Conservation (phyloP, 768 basidiomycete genomes). For the Thelephora ganbajun region DNA sequence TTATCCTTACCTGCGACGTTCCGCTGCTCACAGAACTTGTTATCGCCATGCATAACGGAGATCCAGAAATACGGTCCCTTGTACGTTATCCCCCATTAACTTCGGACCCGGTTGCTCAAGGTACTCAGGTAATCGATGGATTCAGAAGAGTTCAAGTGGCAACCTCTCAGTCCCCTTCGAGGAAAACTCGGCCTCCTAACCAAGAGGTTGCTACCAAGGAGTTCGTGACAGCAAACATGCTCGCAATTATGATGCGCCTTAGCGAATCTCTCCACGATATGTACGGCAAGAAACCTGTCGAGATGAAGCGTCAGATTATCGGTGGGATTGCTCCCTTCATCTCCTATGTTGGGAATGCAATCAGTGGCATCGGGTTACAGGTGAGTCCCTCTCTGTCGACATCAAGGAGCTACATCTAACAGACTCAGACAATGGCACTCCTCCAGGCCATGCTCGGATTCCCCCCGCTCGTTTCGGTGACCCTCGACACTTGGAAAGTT, state of each 20-base stretch:
- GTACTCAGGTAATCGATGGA: constrained; percentile 11
- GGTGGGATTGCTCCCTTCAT: constrained; percentile 67
- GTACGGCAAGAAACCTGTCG: constrained; percentile 57
- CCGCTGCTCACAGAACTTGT: constrained; percentile 65
- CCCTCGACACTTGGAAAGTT: constrained; percentile 64
- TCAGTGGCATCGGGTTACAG: constrained; percentile 77
- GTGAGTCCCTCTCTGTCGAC: constrained; percentile 22
- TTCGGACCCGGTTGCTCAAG: background rate
- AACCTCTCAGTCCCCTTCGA: constrained; percentile 11
- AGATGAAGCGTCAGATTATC: constrained; percentile 63
- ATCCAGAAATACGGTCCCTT: constrained; percentile 25
- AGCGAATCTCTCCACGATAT: constrained; percentile 81
- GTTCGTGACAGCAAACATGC: constrained; percentile 64
- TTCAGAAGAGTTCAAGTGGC: constrained; percentile 28
- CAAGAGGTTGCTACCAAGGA: constrained; percentile 28
- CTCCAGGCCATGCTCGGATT: constrained; percentile 80
- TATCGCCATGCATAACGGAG: constrained; percentile 62
- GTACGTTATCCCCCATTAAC: constrained; percentile 21
- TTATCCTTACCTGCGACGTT: constrained; percentile 56
- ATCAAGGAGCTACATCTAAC: constrained; percentile 4
- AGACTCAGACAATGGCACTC: constrained; percentile 79
- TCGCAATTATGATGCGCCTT: constrained; percentile 74
- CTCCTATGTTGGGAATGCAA: constrained; percentile 50
- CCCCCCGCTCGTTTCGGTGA: constrained; percentile 61
- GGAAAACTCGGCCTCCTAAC: constrained; percentile 14